phyloP scores from a whole-genome alignment of 768 basidiomycete species.

The Auricularia sp. region DNA sequence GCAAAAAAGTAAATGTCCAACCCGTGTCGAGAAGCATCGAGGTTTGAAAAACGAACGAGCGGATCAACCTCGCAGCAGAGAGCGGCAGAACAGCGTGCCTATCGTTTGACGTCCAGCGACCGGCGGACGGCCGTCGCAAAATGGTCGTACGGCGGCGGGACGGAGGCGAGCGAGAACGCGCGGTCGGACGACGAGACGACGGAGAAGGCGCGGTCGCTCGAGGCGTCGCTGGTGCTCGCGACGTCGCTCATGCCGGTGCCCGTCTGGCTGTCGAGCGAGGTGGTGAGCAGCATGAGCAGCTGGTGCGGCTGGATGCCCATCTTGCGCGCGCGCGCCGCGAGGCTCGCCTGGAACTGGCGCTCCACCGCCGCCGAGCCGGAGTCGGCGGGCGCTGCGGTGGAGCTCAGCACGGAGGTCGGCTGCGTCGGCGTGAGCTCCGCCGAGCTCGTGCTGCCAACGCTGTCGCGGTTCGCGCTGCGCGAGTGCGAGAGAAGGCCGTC shows the following conservation, averaged over 20 bases:
- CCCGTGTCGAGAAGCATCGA: no score
- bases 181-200: neutral
- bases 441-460: no score
- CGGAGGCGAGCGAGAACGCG: neutral
- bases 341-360: neutral
- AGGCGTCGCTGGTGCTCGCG: neutral
- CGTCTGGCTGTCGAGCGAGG: neutral
- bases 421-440: no score
- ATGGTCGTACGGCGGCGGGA: neutral
- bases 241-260: neutral
- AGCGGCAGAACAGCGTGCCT: no score
- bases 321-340: neutral
- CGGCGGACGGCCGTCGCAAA: no score
- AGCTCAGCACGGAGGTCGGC: no score
- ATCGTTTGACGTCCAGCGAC: no score
- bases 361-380: neutral
- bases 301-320: neutral
- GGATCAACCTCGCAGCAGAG: no score
- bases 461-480: no score
- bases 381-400: neutral
- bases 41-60: no score
- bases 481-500: no score
- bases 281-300: constrained; percentile 2
- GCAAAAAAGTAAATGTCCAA: no score
- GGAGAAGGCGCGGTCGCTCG: neutral